Evolutionary conservation across 257 asterid genomes (phyloP).

Genomic region (Coffea canephora): DNA sequence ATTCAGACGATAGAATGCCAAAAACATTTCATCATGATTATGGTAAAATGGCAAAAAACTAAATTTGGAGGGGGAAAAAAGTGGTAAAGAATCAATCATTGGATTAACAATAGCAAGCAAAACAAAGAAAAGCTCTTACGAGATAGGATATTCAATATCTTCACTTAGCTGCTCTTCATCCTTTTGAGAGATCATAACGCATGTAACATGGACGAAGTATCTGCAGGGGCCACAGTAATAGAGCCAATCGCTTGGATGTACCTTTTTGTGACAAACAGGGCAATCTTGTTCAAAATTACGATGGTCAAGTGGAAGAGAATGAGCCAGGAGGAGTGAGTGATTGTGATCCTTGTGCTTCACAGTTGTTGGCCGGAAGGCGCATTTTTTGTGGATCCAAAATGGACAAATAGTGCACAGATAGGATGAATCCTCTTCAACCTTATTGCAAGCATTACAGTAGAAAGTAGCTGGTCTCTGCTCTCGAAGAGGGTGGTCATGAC

Average conservation of each 20-base stretch:
- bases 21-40: too few species aligned
- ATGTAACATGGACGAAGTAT: background rate
- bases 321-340: background rate
- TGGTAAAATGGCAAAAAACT: too few species aligned
- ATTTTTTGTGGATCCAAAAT: constrained; percentile 6
- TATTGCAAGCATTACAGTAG: background rate
- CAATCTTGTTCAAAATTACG: background rate
- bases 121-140: too few species aligned
- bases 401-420: background rate
- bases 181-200: background rate
- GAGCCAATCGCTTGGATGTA: background rate
- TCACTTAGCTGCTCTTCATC: too few species aligned
- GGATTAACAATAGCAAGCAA: too few species aligned
- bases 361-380: background rate
- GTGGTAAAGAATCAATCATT: too few species aligned
- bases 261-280: background rate
- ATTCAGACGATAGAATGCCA: too few species aligned
- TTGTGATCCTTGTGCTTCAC: background rate
- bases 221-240: constrained; percentile 4
- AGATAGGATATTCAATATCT: too few species aligned
- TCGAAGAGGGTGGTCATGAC: background rate
- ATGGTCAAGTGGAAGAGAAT: background rate
- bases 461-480: background rate
- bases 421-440: background rate
- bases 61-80: too few species aligned